Conservation (phyloP, 805 yeast species). For the Scheffersomyces stipitis region DNA sequence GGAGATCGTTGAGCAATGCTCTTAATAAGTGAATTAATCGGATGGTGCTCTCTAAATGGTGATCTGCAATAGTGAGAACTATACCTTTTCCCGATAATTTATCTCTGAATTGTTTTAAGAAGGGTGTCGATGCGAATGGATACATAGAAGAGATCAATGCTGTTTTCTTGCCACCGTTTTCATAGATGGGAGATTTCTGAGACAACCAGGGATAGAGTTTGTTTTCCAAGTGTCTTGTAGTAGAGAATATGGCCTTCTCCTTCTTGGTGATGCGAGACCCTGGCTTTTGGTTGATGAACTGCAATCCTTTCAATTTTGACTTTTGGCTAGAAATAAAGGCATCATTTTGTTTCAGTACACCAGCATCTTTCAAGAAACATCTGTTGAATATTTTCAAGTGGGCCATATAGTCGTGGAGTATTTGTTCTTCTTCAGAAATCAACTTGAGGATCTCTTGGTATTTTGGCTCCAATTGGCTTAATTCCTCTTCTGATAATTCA, state of each 20-base stretch:
- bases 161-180: slow-evolving; percentile 9
- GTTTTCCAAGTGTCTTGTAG: neutral
- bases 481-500: neutral
- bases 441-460: slow-evolving; percentile 4
- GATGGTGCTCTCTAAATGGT: neutral
- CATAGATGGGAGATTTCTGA: neutral
- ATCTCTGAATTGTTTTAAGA: slow-evolving; percentile 13
- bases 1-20: slow-evolving; percentile 26
- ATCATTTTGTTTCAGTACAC: slow-evolving; percentile 16
- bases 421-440: slow-evolving; percentile 16
- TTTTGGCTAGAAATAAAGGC: slow-evolving; percentile 12
- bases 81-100: neutral
- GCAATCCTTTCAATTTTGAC: neutral
- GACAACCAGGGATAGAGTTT: neutral
- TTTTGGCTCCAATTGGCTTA: neutral
- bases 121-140: slow-evolving; percentile 7
- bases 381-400: neutral
- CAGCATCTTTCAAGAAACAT: neutral
- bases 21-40: slow-evolving; percentile 28
- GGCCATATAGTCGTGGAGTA: slow-evolving; percentile 1
- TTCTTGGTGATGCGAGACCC: slow-evolving; percentile 3
- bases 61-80: neutral
- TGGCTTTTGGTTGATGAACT: slow-evolving; percentile 8
- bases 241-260: neutral
- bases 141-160: slow-evolving; percentile 10